Percentiles rank a stretch among this genome's conserved stretches.
Conservation (phyloP, 2,329 filamentous ascomycete species). For the Pyricularia grisea region DNA sequence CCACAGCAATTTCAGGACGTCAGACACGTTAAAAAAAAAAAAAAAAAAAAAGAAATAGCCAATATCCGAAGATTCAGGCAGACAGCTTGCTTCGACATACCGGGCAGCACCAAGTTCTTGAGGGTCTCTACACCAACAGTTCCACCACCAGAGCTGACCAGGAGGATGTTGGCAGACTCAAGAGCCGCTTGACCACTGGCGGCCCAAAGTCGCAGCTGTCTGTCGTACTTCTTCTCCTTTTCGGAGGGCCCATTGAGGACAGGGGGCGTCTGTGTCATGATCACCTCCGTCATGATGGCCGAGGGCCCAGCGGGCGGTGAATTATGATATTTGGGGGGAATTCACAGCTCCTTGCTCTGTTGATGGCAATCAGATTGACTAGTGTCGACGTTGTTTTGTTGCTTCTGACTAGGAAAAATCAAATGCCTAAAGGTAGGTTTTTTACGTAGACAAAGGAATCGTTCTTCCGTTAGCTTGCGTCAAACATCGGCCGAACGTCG, state of each 20-base stretch:
- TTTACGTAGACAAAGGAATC: not conserved
- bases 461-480: not conserved
- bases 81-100: conserved; percentile 25
- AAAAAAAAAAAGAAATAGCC: too few relatives aligned
- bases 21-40: not conserved
- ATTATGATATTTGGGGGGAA: not conserved
- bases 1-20: conserved; percentile 7
- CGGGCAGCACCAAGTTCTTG: conserved; percentile 94
- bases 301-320: not conserved
- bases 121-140: conserved; percentile 83
- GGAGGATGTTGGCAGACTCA: conserved; percentile 82
- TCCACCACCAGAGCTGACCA: conserved; percentile 81
- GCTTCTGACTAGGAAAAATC: not conserved
- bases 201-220: conserved; percentile 91
- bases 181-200: conserved; percentile 83
- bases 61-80: conserved; percentile 10
- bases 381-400: not conserved
- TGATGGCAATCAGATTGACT: not conserved
- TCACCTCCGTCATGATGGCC: conserved; percentile 33
- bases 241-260: conserved; percentile 44
- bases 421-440: not conserved
- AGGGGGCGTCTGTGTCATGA: conserved; percentile 34
- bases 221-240: conserved; percentile 76
- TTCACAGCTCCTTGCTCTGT: not conserved
- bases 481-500: not conserved